These are phyloP conservation scores for Pulveroboletus sp. DNA, from an alignment of 768 basidiomycete species.

Conservation along the genomic window DNA sequence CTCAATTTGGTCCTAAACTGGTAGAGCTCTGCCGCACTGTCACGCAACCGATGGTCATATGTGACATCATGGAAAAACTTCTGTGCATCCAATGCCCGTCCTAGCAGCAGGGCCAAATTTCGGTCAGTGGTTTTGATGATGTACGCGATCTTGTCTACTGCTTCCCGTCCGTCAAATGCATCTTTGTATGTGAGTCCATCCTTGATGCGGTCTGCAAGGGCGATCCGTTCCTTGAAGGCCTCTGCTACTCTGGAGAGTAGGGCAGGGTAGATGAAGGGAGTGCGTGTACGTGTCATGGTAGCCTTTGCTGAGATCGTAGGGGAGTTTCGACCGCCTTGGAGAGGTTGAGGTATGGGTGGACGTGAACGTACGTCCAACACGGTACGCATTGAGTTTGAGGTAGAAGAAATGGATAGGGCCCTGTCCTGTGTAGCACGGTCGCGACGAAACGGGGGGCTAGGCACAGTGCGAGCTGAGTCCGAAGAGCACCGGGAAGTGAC, in stretches of 20 bases:
- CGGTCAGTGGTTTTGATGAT: constrained; percentile 99
- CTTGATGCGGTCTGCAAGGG: constrained; percentile 76
- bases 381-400: constrained; percentile 48
- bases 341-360: constrained; percentile 29
- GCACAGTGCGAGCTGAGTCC: constrained; percentile 63
- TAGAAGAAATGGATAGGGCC: constrained; percentile 70
- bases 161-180: constrained; percentile 94
- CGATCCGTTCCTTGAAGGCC: constrained; percentile 82
- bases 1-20: constrained; percentile 85
- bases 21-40: constrained; percentile 85
- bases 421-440: constrained; percentile 65
- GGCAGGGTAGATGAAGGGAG: constrained; percentile 90
- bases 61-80: constrained; percentile 99
- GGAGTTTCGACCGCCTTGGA: constrained; percentile 38
- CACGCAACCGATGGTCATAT: constrained; percentile 92
- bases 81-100: constrained; percentile 92
- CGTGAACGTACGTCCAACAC: constrained; percentile 37
- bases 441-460: constrained; percentile 47
- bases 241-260: constrained; percentile 91
- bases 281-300: constrained; percentile 40
- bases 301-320: constrained; percentile 34
- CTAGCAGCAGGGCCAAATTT: constrained; percentile 91
- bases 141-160: constrained; percentile 94
- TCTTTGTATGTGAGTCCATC: constrained; percentile 96
- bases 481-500: constrained; percentile 53